Base-by-base conservation (phyloP, 495 filamentous ascomycete genomes). In the Penicillium lividum region DNA sequence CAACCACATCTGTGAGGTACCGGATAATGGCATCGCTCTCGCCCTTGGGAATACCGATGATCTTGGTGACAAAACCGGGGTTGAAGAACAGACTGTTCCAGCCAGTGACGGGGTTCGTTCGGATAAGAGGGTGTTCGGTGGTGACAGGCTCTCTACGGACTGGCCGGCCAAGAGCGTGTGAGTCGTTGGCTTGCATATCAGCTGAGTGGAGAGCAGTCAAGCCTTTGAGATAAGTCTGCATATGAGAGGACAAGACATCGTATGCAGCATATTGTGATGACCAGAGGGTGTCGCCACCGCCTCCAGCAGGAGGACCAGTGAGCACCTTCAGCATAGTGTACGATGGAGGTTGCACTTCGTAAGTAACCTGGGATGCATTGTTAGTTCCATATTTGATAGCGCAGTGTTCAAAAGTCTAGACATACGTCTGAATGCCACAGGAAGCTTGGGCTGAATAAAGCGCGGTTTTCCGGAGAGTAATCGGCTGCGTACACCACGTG, bases 31-130 rank as follows among this genome's bases (percentile, higher is more conserved):
- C 77, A 57, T 91, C 86, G 16, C 83, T 85, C 73, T 91, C 88
- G 1, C 61, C 66, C 34, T 85, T 83, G 15, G 84, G 84, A 11
- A 92, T 69, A 1, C 89, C 89, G 8, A 89, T 73, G 58, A 92
- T 91, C 50, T 83, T 80, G 46, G 83, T 90, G 44, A 89, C 86
- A 59, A 92, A 93, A 0, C 89, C 89, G 0, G 88, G 88, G 63
- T 90, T 90, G 66, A 89, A 84, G 71, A 88, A 92, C 1, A 93
- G 77, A 7, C 84, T 83, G 67, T 91, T 91, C 80, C 86, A 86
- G 38, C 88, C 88, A 1, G 89, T 92, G 16, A 85, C 88, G 0
- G 88, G 89, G 63, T 93, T 82, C 15, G 86, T 83, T 11, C 89
- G 78, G 44, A 93, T 80, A 5, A 93, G 75, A 8, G 89, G 89